phyloP scores from a whole-genome alignment of 345 rosid genomes.

The Hirschfeldia incana region DNA sequence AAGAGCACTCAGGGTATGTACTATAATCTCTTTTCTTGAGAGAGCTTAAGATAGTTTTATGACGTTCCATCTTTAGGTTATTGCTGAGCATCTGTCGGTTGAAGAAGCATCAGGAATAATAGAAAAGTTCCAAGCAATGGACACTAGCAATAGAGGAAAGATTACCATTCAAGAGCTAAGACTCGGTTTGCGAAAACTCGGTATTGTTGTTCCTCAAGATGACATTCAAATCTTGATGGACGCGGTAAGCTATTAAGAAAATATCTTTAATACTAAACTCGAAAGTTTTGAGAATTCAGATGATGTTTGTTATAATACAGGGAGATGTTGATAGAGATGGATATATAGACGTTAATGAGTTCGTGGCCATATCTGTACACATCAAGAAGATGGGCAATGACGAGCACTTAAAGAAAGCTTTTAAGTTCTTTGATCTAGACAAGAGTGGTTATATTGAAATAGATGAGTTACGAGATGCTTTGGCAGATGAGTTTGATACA shows the following conservation, averaged over 20 bases:
- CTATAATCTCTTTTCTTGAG: conserved; percentile 3
- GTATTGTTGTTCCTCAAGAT: conserved; percentile 58
- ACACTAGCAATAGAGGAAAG: conserved; percentile 74
- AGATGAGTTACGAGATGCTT: conserved; percentile 75
- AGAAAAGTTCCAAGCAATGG: conserved; percentile 86
- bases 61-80: conserved; percentile 48
- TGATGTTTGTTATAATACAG: conserved; percentile 43
- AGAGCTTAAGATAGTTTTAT: neutral
- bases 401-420: conserved; percentile 87
- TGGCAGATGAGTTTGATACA: conserved; percentile 67
- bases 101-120: conserved; percentile 95
- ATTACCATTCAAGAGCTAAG: conserved; percentile 77
- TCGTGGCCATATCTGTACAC: conserved; percentile 88
- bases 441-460: conserved; percentile 81
- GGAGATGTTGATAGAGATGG: conserved; percentile 92
- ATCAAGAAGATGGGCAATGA: conserved; percentile 90
- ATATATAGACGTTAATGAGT: conserved; percentile 71
- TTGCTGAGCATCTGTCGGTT: conserved; percentile 90
- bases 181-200: conserved; percentile 77
- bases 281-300: neutral
- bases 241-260: conserved; percentile 56
- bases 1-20: conserved; percentile 87
- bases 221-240: conserved; percentile 97
- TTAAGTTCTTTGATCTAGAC: conserved; percentile 73
- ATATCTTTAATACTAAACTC: neutral